Evolutionary conservation across 2,329 filamentous ascomycete genomes (phyloP), one percentile per base, ranked within the genome.

Genomic region (Colletotrichum cereale): DNA sequence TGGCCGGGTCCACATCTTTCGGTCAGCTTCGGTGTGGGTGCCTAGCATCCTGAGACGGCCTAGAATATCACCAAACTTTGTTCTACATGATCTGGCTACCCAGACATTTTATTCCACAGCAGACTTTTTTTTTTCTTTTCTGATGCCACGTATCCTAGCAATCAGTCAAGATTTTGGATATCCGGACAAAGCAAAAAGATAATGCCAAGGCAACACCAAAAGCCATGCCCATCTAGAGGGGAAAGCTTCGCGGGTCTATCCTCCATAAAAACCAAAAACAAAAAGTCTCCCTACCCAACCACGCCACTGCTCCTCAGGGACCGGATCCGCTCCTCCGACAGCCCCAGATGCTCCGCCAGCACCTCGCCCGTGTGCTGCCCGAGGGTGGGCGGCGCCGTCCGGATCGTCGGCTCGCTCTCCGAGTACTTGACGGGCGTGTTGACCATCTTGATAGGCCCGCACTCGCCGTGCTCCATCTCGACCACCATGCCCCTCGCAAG

Each of bases 401-500:
- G 87, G 48, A 97, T 90, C 4, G 90, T 88, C 0, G 95, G 94
- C 75, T 88, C 90, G 34, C 92, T 93, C 75, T 95, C 90, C 6
- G 95, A 97, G 80, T 95, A 97, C 80, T 99, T 99, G 71, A 99
- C 91, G 0, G 96, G 96, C 0, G 95, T 97, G 78, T 97, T 98
- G 65, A 99, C 92, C 78, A 99, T 84, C 82, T 95, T 95, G 74
- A 99, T 92, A 0, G 91, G 88, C 0, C 96, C 96, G 80, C 96
- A 98, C 10, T 87, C 85, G 6, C 89, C 89, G 79, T 99, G 96
- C 0, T 97, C 89, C 55, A 98, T 85, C 78, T 97, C 92, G 18
- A 93, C 89, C 1, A 99, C 92, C 96, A 99, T 99, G 71, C 91
- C 88, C 69, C 96, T 89, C 29, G 95, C 95, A 83, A 83, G 85